phyloP scores from a whole-genome alignment of 2,329 filamentous ascomycete genomes.

The Colletotrichum cuscutae region DNA sequence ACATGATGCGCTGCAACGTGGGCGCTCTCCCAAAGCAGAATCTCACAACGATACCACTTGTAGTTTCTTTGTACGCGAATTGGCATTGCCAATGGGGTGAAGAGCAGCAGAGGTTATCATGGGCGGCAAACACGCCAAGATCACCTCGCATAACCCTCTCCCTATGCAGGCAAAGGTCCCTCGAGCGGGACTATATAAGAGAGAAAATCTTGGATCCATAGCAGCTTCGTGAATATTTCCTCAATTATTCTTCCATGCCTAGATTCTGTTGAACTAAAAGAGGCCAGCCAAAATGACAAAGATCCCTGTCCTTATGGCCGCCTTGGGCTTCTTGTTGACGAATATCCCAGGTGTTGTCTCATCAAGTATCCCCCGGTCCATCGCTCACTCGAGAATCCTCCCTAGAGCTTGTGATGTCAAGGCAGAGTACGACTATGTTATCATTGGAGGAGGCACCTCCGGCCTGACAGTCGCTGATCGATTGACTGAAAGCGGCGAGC shows the following conservation, averaged over 20 bases:
- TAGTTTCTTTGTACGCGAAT: background rate
- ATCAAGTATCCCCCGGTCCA: constrained; percentile 2
- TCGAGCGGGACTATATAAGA: background rate
- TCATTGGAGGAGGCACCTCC: constrained; percentile 38
- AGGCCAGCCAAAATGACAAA: background rate
- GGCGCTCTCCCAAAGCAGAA: background rate
- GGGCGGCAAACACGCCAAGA: background rate
- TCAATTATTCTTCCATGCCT: background rate
- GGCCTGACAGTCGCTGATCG: constrained; percentile 36
- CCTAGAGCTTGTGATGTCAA: constrained; percentile 8
- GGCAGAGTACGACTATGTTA: constrained; percentile 38
- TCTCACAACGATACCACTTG: background rate
- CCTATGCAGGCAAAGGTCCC: background rate
- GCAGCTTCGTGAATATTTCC: background rate
- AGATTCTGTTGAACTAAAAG: background rate
- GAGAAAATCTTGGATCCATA: background rate
- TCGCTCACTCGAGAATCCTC: constrained; percentile 12
- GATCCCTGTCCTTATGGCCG: background rate
- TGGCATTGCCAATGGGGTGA: background rate
- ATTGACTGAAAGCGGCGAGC: constrained; percentile 35
- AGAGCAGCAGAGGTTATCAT: background rate
- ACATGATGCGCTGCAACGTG: background rate
- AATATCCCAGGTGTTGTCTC: background rate
- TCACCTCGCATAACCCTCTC: background rate
- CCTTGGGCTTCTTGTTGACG: background rate